These are phyloP conservation scores for Hyaloperonospora brassicae DNA, from an alignment of 352 stramenopile genomes.

Conservation along the genomic window DNA sequence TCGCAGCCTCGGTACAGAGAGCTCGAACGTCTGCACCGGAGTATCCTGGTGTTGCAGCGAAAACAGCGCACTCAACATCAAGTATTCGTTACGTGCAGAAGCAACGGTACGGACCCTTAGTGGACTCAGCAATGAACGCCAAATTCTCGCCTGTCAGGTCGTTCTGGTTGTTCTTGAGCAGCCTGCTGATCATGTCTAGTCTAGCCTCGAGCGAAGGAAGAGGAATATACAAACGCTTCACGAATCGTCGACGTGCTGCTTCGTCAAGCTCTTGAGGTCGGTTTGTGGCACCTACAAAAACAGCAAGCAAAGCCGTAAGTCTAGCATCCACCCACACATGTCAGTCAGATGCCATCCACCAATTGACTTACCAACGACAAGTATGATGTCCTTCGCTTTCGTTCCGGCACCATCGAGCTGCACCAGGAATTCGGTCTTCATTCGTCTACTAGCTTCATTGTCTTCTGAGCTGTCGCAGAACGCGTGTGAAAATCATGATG, in stretches of 20 bases:
- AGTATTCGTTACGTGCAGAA: not conserved
- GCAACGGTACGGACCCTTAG: conserved; percentile 40
- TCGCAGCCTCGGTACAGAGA: conserved; percentile 96
- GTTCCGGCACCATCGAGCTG: conserved; percentile 94
- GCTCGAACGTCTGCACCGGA: conserved; percentile 95
- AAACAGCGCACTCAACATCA: conserved; percentile 6
- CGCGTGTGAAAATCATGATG: conserved; percentile 2
- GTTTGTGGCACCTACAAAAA: conserved; percentile 89
- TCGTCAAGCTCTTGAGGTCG: conserved; percentile 96
- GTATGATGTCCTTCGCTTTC: conserved; percentile 86
- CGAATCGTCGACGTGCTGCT: conserved; percentile 92
- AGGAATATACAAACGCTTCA: conserved; percentile 97
- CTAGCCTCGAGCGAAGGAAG: conserved; percentile 86
- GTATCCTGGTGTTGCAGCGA: conserved; percentile 67
- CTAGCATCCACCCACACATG: not conserved
- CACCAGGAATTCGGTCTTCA: conserved; percentile 99
- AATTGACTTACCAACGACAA: conserved; percentile 59
- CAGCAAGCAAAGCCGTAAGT: not conserved
- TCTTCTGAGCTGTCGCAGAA: conserved; percentile 80
- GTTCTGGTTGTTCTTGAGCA: conserved; percentile 92
- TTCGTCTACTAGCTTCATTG: conserved; percentile 94
- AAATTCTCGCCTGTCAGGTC: conserved; percentile 84
- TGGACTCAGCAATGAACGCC: conserved; percentile 77
- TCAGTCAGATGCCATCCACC: not conserved
- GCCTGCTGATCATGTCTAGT: conserved; percentile 79